Base-by-base conservation (phyloP, 1,284 basidiomycete genomes). In the Trametes pubescens region DNA sequence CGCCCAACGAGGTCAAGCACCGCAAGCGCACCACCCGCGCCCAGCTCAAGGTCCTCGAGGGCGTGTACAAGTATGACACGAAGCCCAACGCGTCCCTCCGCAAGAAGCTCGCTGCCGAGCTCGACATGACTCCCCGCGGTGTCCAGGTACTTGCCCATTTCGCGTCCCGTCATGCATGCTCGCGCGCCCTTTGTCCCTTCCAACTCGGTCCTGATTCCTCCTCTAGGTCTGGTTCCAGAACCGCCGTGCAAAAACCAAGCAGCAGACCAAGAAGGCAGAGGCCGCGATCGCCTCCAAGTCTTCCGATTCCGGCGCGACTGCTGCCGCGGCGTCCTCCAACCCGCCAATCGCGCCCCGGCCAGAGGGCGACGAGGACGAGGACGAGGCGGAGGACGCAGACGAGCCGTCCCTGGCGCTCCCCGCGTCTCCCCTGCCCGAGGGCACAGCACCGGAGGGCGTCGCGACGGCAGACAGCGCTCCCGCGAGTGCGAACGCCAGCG, bases 91-190 rank as follows among this genome's bases (percentile, higher is more conserved):
- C 91, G 57, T 80, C 84, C 16, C 80, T 92, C 51, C 86, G 96
- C 69, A 93, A 92, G 74, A 82, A 87, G 68, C 86, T 98, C 54
- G 92, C 95, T 0, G 80, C 83, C 9, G 84, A 94, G 78, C 86
- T 98, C 53, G 90, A 90, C 67, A 98, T 98, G 95, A 94, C 93
- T 22, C 88, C 94, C 26, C 83, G 96, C 65, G 94, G 94, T 48
- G 93, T 98, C 2, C 96, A 98, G 85, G 95, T 96, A 67, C 72
- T 88, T 78, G 59, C 46, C 55, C 69, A 60, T 43, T 40, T 51
- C 59, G 65, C 59, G 13, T 46, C 64, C 29, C 29, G n/a, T 59
- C 53, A 35, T 56, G n/a, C 54, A 11, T 37, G 26, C 26, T 62
- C 47, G 43, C 51, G 24, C 52, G 22, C 29, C 47, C 38, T 43